phyloP scores from a whole-genome alignment of 78 protist species.

The Dictyostelium intermedium region DNA sequence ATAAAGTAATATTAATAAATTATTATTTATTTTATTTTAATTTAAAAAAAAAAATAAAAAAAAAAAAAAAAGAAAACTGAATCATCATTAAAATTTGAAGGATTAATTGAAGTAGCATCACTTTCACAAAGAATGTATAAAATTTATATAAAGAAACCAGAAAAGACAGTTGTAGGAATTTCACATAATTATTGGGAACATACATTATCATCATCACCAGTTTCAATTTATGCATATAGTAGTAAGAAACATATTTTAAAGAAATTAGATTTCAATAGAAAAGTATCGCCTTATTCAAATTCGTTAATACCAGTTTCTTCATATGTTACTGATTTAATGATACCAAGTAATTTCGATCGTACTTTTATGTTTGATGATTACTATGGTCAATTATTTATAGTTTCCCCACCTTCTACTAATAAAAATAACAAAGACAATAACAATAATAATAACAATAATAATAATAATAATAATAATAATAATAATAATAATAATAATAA shows the following conservation, averaged over 20 bases:
- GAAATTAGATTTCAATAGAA: constrained; percentile 18
- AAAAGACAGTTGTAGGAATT: neutral
- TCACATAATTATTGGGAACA: constrained; percentile 21
- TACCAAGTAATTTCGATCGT: constrained; percentile 5
- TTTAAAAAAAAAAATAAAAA: too few species aligned
- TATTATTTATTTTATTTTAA: too few species aligned
- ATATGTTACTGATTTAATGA: constrained; percentile 3
- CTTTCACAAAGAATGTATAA: constrained; percentile 6
- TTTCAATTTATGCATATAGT: constrained; percentile 31
- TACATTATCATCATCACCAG: constrained; percentile 26
- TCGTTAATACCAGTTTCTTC: neutral
- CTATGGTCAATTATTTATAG: constrained; percentile 52
- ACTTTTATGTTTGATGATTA: constrained; percentile 51
- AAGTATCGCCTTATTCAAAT: neutral
- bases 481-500: constrained; percentile 1
- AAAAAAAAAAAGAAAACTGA: neutral
- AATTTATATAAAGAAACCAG: constrained; percentile 12
- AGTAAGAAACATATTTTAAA: neutral
- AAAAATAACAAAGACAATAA: too few species aligned
- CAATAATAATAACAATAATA: neutral
- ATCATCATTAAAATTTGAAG: neutral
- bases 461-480: neutral
- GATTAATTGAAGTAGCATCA: constrained; percentile 30
- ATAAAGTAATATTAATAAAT: too few species aligned
- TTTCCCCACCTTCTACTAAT: neutral